These are phyloP conservation scores for Candida ponderosae DNA, from an alignment of 805 yeast species.

Conservation along the genomic window DNA sequence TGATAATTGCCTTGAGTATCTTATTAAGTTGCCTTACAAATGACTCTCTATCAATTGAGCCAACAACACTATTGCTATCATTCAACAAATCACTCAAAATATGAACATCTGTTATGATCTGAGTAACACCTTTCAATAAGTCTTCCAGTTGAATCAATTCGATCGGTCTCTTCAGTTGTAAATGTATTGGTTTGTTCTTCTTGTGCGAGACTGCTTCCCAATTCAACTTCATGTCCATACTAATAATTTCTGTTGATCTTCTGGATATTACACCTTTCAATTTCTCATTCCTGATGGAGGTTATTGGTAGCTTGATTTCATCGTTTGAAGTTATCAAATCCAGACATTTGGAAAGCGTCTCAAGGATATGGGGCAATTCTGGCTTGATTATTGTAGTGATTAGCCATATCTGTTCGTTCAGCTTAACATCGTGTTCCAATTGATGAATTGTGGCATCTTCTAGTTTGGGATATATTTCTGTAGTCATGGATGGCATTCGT, in stretches of 20 bases:
- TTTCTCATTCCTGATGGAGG: constrained; percentile 44
- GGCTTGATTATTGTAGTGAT: constrained; percentile 38
- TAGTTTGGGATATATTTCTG: constrained; percentile 24
- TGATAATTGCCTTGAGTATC: constrained; percentile 17
- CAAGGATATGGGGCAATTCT: constrained; percentile 37
- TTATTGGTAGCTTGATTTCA: constrained; percentile 48
- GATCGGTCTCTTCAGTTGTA: constrained; percentile 29
- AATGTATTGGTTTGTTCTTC: constrained; percentile 30
- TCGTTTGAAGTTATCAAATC: constrained; percentile 28
- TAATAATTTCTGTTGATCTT: constrained; percentile 43
- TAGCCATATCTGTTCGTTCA: constrained; percentile 37
- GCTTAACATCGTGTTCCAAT: constrained; percentile 3
- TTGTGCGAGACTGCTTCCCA: constrained; percentile 9
- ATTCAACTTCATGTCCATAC: constrained; percentile 31
- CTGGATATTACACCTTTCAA: constrained; percentile 56
- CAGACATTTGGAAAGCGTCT: constrained; percentile 33
- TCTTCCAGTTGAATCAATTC: constrained; percentile 34
- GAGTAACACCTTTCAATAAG: constrained; percentile 23
- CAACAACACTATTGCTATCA: neutral
- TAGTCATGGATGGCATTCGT: constrained; percentile 19
- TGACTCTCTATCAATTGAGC: too few species aligned
- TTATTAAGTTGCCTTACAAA: constrained; percentile 13
- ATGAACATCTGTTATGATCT: constrained; percentile 10
- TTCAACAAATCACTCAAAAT: constrained; percentile 28
- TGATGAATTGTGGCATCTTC: constrained; percentile 9